Evolutionary conservation across 2,329 filamentous ascomycete genomes (phyloP).

Genomic region (Sclerotinia spermophila): DNA sequence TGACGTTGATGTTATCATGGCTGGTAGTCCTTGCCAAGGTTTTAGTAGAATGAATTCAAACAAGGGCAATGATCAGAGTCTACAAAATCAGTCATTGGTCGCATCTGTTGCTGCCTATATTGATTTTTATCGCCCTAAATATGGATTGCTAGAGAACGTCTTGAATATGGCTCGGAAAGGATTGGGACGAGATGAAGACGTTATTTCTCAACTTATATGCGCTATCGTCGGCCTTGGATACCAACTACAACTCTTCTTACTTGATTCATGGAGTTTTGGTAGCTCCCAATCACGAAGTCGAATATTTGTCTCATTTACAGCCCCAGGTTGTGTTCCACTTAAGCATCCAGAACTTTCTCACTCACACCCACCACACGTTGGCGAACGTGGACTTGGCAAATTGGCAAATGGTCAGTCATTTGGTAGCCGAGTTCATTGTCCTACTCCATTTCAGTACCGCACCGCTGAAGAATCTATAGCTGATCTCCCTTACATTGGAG

Average conservation of each 20-base stretch:
- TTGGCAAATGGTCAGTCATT: conserved; percentile 59
- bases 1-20: conserved; percentile 65
- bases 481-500: conserved; percentile 61
- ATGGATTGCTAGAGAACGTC: conserved; percentile 76
- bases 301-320: conserved; percentile 68
- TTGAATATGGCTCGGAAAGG: conserved; percentile 53
- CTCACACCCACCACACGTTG: conserved; percentile 47
- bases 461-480: conserved; percentile 50
- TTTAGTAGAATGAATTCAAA: conserved; percentile 64
- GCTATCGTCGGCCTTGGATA: conserved; percentile 74
- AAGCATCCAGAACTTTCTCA: conserved; percentile 58
- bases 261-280: conserved; percentile 68
- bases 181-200: conserved; percentile 51
- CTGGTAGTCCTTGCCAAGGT: conserved; percentile 73
- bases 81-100: conserved; percentile 71
- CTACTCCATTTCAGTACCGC: conserved; percentile 59
- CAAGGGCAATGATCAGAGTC: conserved; percentile 51
- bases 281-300: conserved; percentile 62
- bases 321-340: conserved; percentile 59
- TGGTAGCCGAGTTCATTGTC: conserved; percentile 47
- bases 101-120: conserved; percentile 72
- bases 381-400: conserved; percentile 48
- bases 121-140: conserved; percentile 72
- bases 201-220: conserved; percentile 70
- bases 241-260: conserved; percentile 63